Percentiles rank a stretch among this genome's conserved stretches.
phyloP scores from a whole-genome alignment of 1,284 basidiomycete genomes.

The Malassezia brasiliensis region DNA sequence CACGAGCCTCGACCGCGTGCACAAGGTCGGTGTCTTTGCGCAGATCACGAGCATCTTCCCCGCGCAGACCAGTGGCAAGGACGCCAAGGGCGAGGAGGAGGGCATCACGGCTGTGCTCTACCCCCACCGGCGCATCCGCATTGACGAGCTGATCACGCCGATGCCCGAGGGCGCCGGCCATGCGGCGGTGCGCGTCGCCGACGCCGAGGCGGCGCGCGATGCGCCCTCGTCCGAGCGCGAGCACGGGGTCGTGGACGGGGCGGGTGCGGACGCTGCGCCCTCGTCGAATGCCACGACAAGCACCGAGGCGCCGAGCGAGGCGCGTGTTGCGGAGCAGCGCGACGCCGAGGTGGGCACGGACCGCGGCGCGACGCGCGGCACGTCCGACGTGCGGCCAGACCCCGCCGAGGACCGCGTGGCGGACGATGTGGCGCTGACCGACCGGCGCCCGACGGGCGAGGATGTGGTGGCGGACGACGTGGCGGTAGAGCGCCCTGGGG shows the following conservation, averaged over 20 bases:
- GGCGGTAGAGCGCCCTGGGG: constrained; percentile 6
- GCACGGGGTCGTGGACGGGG: neutral
- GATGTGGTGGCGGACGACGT: neutral
- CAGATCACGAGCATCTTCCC: constrained; percentile 91
- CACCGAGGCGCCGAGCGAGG: neutral
- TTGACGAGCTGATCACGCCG: constrained; percentile 62
- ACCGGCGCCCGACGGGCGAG: neutral
- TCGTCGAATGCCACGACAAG: neutral
- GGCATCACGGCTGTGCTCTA: constrained; percentile 83
- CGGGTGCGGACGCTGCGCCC: neutral
- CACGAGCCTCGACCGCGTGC: constrained; percentile 74
- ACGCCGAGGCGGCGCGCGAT: neutral
- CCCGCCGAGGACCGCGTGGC: neutral
- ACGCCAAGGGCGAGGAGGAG: constrained; percentile 60
- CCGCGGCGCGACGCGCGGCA: neutral
- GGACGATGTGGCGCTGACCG: neutral
- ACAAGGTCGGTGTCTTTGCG: constrained; percentile 89
- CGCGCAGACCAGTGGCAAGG: constrained; percentile 24
- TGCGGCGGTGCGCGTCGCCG: neutral
- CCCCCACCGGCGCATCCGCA: constrained; percentile 82
- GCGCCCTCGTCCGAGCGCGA: neutral
- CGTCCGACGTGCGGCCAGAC: neutral
- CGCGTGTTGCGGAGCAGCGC: neutral
- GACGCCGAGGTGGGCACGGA: neutral
- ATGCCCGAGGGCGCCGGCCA: neutral